A percentile compares a stretch with the other conserved stretches of the same genome.
Evolutionary conservation across 106 monocot species (phyloP).

Genomic region (Hemerocallis citrina): DNA sequence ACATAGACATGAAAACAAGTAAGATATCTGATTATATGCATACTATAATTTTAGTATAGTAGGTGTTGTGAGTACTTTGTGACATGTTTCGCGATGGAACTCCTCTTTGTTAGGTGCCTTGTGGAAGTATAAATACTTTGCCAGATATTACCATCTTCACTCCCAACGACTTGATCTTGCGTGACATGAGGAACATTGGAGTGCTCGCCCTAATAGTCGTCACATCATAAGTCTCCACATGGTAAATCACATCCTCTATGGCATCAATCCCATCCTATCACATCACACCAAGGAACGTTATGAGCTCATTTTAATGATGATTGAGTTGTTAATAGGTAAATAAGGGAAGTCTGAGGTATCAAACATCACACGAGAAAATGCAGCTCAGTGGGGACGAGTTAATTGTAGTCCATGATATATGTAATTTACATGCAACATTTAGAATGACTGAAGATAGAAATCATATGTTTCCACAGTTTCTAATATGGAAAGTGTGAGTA

Average conservation of each 20-base stretch:
- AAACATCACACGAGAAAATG: too few relatives aligned
- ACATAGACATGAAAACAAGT: background rate
- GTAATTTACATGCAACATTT: too few relatives aligned
- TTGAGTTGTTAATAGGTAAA: too few relatives aligned
- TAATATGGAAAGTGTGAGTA: too few relatives aligned
- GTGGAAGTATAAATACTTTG: constrained; percentile 55
- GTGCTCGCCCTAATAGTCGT: constrained; percentile 62
- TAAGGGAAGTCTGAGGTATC: too few relatives aligned
- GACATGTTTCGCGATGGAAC: constrained; percentile 47
- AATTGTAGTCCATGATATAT: too few relatives aligned
- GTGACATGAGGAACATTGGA: constrained; percentile 63
- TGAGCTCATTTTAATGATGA: too few relatives aligned
- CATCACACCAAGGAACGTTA: too few relatives aligned
- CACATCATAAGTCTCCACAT: constrained; percentile 56
- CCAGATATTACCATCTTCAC: constrained; percentile 69
- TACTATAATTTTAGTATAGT: background rate
- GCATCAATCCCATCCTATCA: constrained; percentile 54
- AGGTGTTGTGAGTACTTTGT: constrained; percentile 11
- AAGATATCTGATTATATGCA: background rate
- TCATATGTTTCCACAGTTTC: too few relatives aligned
- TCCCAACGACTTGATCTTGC: constrained; percentile 57
- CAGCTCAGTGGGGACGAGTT: too few relatives aligned
- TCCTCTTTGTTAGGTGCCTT: constrained; percentile 64
- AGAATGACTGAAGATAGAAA: too few relatives aligned
- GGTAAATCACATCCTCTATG: constrained; percentile 60